Evolutionary conservation across 805 yeast genomes (phyloP), one percentile per base, ranked within the genome.

Genomic region (Suhomyces sp.): DNA sequence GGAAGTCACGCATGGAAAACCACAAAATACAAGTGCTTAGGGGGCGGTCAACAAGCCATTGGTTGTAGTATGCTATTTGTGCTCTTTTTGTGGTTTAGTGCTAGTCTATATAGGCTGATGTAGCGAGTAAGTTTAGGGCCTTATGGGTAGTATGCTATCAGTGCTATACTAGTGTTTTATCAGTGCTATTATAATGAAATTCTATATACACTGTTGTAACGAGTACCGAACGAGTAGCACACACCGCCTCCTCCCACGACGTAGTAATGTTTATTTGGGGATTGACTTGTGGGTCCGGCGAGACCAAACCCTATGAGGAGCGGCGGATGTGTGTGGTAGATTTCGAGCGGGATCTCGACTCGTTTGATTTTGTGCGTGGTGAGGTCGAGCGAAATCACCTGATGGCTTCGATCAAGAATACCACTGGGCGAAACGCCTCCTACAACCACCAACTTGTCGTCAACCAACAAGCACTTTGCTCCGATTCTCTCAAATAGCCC

Each of bases 181-280:
- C 27, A n/a, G n/a, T n/a, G n/a, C n/a, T 25, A 25, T 2, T 35
- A 8, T 17, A 17, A 19, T 37, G 41, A 17, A 3, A 37, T 15
- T 37, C 41, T 37, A 37, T 63, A 69, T 2, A 57, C 60, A 2
- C 55, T 50, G 54, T 64, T 73, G 57, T 70, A 73, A 46, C 60
- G 64, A 53, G 74, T 72, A 0, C 96, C 96, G 68, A 87, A 89
- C 0, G 92, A 86, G 57, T 85, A 88, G 62, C 96, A 88, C 1
- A 87, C 89, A 0, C 87, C 92, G 3, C 96, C 96, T 3, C 96
- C 93, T 7, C 85, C 87, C 43, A 81, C 56, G 3, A 69, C 50
- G 10, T 39, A 66, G 44, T 19, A 67, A 5, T 56, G 56, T 2
- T 56, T 45, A 3, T 58, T 45, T 27, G 6, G n/a, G 6, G 64